Evolutionary conservation across 169 alveolate genomes (phyloP).

Genomic region (Cyclospora cayetanensis): DNA sequence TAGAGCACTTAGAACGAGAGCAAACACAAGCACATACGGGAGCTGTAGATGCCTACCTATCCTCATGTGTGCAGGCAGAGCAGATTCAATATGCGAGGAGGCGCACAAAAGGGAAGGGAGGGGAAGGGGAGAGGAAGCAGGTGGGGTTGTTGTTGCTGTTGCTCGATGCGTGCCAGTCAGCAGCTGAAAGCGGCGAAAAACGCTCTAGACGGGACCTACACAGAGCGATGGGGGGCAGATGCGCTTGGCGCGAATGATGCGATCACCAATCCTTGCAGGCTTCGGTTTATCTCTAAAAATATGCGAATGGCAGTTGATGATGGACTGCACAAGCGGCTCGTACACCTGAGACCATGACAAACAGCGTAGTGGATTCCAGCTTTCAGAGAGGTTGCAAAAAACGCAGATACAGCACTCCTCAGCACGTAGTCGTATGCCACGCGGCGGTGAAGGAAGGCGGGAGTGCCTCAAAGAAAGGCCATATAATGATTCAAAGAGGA

Average conservation of each 20-base stretch:
- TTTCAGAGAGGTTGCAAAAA: no score
- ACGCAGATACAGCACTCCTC: no score
- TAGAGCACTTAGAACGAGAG: no score
- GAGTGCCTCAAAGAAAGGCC: no score
- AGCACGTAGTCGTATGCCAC: no score
- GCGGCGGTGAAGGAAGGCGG: no score
- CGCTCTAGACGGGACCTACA: background rate
- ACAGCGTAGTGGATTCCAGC: no score
- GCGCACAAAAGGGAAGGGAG: background rate
- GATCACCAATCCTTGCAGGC: slow-evolving; percentile 13
- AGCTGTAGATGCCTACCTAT: background rate
- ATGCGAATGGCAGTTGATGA: slow-evolving; percentile 11
- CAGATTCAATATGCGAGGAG: background rate
- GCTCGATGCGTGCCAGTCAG: background rate
- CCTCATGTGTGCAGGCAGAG: background rate
- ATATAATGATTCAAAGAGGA: no score
- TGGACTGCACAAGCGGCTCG: slow-evolving; percentile 24
- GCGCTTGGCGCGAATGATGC: slow-evolving; percentile 31
- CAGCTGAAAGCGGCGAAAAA: background rate
- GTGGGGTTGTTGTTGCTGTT: background rate
- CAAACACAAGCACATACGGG: background rate
- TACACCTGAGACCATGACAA: background rate
- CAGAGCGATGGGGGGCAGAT: slow-evolving; percentile 9
- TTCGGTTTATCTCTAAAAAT: background rate
- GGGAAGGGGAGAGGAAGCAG: background rate